Percentiles rank a stretch among this genome's conserved stretches.
phyloP scores from a whole-genome alignment of 2,329 filamentous ascomycete genomes.

The Microdochium bolleyi region DNA sequence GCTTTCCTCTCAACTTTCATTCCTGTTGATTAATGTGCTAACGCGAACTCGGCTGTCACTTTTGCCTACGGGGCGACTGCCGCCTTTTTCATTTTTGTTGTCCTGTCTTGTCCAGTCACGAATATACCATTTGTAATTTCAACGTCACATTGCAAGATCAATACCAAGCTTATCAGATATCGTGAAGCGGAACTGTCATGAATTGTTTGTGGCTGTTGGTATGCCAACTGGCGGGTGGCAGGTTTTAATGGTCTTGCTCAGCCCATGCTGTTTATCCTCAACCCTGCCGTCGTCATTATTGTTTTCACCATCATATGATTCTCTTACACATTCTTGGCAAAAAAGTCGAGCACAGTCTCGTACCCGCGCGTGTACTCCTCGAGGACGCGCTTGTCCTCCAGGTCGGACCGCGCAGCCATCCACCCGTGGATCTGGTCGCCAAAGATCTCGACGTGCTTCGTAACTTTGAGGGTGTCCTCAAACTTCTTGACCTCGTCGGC shows the following conservation, averaged over 20 bases:
- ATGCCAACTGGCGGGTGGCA: too few relatives aligned
- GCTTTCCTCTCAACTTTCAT: too few relatives aligned
- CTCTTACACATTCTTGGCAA: constrained; percentile 36
- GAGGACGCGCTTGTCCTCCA: constrained; percentile 47
- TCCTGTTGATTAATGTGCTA: too few relatives aligned
- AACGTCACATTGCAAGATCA: not conserved
- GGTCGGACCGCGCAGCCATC: constrained; percentile 61
- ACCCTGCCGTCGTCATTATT: too few relatives aligned
- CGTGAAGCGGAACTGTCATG: too few relatives aligned
- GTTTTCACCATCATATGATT: too few relatives aligned
- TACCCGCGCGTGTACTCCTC: constrained; percentile 57
- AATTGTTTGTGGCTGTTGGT: too few relatives aligned
- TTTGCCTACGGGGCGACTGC: not conserved
- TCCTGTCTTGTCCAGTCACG: not conserved
- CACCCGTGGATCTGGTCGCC: constrained; percentile 62
- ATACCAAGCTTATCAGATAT: too few relatives aligned
- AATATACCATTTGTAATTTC: constrained; percentile 1
- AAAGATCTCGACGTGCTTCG: constrained; percentile 60
- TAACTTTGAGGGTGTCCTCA: constrained; percentile 40
- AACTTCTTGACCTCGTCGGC: constrained; percentile 47
- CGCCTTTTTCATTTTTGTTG: not conserved
- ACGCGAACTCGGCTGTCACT: not conserved
- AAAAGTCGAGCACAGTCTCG: constrained; percentile 50
- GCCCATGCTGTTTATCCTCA: too few relatives aligned
- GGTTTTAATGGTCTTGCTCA: too few relatives aligned